Evolutionary conservation across 495 filamentous ascomycete genomes (phyloP).

Genomic region (Umbilicaria muhlenbergii): DNA sequence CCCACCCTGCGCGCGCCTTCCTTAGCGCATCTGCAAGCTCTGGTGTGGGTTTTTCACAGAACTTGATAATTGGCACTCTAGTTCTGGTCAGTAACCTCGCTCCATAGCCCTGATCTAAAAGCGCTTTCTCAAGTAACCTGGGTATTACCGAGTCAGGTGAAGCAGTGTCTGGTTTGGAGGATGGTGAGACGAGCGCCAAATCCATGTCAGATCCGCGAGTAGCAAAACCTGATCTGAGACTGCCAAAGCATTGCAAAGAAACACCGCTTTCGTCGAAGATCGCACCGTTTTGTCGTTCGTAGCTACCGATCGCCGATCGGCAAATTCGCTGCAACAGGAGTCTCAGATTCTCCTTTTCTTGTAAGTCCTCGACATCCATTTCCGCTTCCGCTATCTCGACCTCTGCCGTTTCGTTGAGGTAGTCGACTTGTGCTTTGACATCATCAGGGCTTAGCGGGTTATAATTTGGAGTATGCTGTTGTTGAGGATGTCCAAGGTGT

Average conservation of each 20-base stretch:
- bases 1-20: slow-evolving; percentile 47
- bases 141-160: slow-evolving; percentile 38
- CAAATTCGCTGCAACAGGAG: slow-evolving; percentile 37
- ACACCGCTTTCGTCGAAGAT: slow-evolving; percentile 37
- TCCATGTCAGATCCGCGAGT: slow-evolving; percentile 64
- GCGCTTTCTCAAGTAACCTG: slow-evolving; percentile 45
- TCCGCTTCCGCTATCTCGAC: slow-evolving; percentile 26
- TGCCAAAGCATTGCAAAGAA: slow-evolving; percentile 53
- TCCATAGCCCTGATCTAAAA: slow-evolving; percentile 54
- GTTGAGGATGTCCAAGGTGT: neutral
- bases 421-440: slow-evolving; percentile 23
- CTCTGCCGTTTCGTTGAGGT: slow-evolving; percentile 29
- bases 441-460: slow-evolving; percentile 16
- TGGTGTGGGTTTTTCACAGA: slow-evolving; percentile 50
- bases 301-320: slow-evolving; percentile 31
- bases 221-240: slow-evolving; percentile 57
- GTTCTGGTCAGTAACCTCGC: slow-evolving; percentile 55
- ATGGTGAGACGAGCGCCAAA: slow-evolving; percentile 45
- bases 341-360: slow-evolving; percentile 49
- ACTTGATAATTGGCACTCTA: slow-evolving; percentile 67
- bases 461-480: neutral
- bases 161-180: slow-evolving; percentile 28
- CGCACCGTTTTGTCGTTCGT: slow-evolving; percentile 23
- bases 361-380: slow-evolving; percentile 35
- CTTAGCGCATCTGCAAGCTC: slow-evolving; percentile 33